Conservation (phyloP, 1,139 yeast species). For the Pichiaceae sp. region DNA sequence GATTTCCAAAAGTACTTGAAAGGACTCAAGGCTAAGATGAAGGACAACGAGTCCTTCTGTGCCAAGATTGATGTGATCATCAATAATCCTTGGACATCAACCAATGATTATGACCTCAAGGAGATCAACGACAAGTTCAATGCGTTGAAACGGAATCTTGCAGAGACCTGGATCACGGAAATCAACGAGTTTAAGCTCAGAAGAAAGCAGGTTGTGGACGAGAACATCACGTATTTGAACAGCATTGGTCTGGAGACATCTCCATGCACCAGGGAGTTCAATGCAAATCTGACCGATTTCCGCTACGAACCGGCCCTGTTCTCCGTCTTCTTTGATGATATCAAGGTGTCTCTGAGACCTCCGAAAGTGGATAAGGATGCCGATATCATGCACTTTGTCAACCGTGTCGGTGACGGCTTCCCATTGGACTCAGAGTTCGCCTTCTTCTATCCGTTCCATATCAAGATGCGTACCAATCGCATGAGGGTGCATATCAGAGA, state of each 20-base stretch:
- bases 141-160: conserved; percentile 33
- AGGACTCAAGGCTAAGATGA: conserved; percentile 1
- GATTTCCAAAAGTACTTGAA: conserved; percentile 37
- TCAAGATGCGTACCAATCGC: conserved; percentile 41
- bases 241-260: conserved; percentile 23
- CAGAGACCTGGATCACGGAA: conserved; percentile 61
- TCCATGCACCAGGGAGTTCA: conserved; percentile 30
- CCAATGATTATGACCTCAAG: not conserved
- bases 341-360: conserved; percentile 44
- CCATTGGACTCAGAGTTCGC: conserved; percentile 67
- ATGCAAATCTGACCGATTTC: conserved; percentile 51
- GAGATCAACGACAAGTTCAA: conserved; percentile 13
- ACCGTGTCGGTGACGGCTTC: conserved; percentile 73
- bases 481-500: conserved; percentile 59
- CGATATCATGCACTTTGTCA: conserved; percentile 50
- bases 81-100: not conserved
- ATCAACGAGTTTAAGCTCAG: conserved; percentile 37
- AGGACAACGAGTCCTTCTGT: not conserved
- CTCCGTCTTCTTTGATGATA: conserved; percentile 43
- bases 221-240: conserved; percentile 47
- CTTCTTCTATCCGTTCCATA: conserved; percentile 53
- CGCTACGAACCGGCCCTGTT: conserved; percentile 59
- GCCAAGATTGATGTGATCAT: not conserved
- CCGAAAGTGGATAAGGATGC: conserved; percentile 48
- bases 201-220: conserved; percentile 37